Percentiles rank a stretch among this genome's conserved stretches.
These are phyloP conservation scores for Lonicera japonica DNA, from an alignment of 129 eudicot species.

Conservation along the genomic window DNA sequence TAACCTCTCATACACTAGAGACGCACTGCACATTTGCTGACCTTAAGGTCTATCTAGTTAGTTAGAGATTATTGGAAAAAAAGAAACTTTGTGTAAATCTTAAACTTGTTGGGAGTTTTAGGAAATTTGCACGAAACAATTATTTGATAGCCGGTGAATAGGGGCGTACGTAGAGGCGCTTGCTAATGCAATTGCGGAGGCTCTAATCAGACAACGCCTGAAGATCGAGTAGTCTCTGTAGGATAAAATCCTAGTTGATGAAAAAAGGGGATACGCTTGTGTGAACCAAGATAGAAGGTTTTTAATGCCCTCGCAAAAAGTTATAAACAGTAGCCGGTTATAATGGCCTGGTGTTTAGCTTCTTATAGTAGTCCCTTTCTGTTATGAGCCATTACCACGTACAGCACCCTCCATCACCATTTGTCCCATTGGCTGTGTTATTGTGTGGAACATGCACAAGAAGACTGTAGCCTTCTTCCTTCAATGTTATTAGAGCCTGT, in stretches of 20 bases:
- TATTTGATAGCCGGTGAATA: too few relatives aligned
- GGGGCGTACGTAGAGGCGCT: too few relatives aligned
- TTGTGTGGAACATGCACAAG: slow-evolving; percentile 31
- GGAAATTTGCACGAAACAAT: too few relatives aligned
- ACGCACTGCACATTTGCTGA: too few relatives aligned
- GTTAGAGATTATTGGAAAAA: too few relatives aligned
- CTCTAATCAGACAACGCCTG: slow-evolving; percentile 21
- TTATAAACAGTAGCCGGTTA: slow-evolving; percentile 19
- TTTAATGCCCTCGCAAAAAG: slow-evolving; percentile 18
- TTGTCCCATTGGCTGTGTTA: slow-evolving; percentile 53
- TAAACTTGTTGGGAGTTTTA: too few relatives aligned
- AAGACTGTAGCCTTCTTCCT: slow-evolving; percentile 34
- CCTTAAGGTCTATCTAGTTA: too few relatives aligned
- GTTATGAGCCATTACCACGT: slow-evolving; percentile 72
- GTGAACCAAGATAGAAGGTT: neutral
- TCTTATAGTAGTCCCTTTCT: slow-evolving; percentile 50
- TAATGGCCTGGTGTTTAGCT: slow-evolving; percentile 43
- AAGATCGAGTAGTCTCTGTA: slow-evolving; percentile 16
- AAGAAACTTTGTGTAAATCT: too few relatives aligned
- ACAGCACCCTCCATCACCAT: slow-evolving; percentile 71
- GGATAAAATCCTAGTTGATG: neutral
- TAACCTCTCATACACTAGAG: too few relatives aligned
- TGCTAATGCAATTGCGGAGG: neutral
- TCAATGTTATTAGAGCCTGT: slow-evolving; percentile 24
- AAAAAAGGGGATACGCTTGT: neutral